Base-by-base conservation (phyloP, 2,329 filamentous ascomycete species). In the Sclerotinia trifoliorum region DNA sequence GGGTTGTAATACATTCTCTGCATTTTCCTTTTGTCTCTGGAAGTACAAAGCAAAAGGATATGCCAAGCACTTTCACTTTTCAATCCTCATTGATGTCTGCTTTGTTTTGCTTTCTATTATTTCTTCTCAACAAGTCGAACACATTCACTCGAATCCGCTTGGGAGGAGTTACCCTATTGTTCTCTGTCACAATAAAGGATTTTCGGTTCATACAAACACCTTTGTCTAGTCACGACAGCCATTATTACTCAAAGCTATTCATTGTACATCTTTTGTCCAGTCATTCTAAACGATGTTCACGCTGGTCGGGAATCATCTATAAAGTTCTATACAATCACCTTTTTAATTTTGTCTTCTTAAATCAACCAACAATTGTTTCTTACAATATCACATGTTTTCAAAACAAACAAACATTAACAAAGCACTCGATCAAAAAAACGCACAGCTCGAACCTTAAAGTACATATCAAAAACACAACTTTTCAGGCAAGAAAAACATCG, bases 201-300 rank as follows among this genome's bases (percentile, higher is more conserved):
- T 24, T 29, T 26, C 39, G 26, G 49, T 63, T 67, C 57, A 55
- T 48, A 35, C 55, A 55, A 63, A 39, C 17, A 21, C 19, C 39
- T 55, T 21, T 26, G 42, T 67, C n/a, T 48, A 39, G 21, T 62
- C 44, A 52, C 35, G 55, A 67, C 21, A 15, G 6, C 69, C 62
- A 63, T 68, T 71, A 48, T 68, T 63, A 68, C 65, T 71, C 66
- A 55, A 67, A 70, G 58, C 19, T 64, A 55, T 55, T 42, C 1
- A 42, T 42, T 42, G 39, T 17, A 17, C 39, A 42, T 42, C 67
- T 67, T 57, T 69, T 73, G 65, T 71, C 69, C 69, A 70, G 67
- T 54, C 60, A 58, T 58, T 48, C 63, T 73, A 54, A 67, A 67
- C 17, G 60, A 72, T 71, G 49, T 74, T 69, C 66, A 71, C 72